phyloP scores from a whole-genome alignment of 768 basidiomycete species.

The Tephrocybe sp. region DNA sequence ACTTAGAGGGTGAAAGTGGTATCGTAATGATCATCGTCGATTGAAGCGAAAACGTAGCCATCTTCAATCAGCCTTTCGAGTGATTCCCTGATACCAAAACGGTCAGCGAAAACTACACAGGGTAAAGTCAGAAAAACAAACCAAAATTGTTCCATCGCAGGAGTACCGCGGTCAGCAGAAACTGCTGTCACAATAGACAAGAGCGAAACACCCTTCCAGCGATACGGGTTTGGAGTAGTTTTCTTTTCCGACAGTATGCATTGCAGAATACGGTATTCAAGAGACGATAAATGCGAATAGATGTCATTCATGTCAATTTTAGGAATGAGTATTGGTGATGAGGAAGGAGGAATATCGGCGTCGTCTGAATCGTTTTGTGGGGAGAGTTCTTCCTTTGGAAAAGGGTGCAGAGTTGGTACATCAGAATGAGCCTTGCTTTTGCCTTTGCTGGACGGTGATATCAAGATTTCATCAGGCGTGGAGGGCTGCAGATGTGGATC shows the following conservation, averaged over 20 bases:
- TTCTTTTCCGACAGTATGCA: constrained; percentile 8
- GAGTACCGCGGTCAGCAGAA: not conserved
- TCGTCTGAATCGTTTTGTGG: no score
- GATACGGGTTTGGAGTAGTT: not conserved
- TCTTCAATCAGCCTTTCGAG: constrained; percentile 22
- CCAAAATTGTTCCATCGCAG: constrained; percentile 9
- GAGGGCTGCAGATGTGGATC: no score
- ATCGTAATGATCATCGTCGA: constrained; percentile 25
- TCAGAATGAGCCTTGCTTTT: no score
- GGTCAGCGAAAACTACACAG: not conserved
- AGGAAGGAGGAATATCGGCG: not conserved
- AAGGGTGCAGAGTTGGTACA: no score
- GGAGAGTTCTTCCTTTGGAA: no score
- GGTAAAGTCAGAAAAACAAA: constrained; percentile 5
- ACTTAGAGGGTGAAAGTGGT: no score
- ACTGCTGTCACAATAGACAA: constrained; percentile 11
- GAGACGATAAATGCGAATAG: constrained; percentile 17
- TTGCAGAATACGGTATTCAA: constrained; percentile 23
- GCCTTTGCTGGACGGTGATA: no score
- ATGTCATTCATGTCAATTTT: constrained; percentile 14
- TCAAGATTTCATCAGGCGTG: no score
- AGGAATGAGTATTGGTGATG: not conserved
- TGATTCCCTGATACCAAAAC: constrained; percentile 14
- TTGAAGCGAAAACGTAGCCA: constrained; percentile 23
- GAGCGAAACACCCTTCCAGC: constrained; percentile 17